These are phyloP conservation scores for Cinnamomum chago DNA, from an alignment of 164 flowering plant genomes.

Conservation along the genomic window DNA sequence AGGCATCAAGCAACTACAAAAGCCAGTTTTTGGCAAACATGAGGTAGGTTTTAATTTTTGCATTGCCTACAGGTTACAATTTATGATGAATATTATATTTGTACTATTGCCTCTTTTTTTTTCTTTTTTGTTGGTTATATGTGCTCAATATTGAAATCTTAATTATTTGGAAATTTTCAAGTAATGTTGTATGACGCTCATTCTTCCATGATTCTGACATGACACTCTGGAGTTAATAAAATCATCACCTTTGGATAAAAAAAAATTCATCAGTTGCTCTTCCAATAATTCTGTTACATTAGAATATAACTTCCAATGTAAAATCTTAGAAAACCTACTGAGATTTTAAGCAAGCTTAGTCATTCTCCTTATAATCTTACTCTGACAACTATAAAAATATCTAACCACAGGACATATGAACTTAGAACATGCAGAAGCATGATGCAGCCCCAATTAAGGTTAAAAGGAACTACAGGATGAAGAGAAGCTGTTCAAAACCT, in stretches of 20 bases:
- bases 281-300: background rate
- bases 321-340: background rate
- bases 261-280: background rate
- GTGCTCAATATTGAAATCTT: background rate
- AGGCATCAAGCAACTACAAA: constrained; percentile 96
- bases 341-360: background rate
- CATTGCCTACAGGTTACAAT: background rate
- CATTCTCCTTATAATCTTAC: background rate
- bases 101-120: no score
- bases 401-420: background rate
- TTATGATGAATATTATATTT: background rate
- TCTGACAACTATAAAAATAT: no score
- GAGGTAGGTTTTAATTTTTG: constrained; percentile 47
- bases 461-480: no score
- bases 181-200: no score
- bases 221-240: background rate
- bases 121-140: no score
- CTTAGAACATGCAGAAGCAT: no score
- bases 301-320: background rate
- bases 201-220: background rate
- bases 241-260: background rate
- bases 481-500: no score
- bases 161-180: background rate
- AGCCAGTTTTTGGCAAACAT: constrained; percentile 97
- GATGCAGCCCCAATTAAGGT: no score